Conservation (phyloP, 768 basidiomycete species). For the Mycena floridula region DNA sequence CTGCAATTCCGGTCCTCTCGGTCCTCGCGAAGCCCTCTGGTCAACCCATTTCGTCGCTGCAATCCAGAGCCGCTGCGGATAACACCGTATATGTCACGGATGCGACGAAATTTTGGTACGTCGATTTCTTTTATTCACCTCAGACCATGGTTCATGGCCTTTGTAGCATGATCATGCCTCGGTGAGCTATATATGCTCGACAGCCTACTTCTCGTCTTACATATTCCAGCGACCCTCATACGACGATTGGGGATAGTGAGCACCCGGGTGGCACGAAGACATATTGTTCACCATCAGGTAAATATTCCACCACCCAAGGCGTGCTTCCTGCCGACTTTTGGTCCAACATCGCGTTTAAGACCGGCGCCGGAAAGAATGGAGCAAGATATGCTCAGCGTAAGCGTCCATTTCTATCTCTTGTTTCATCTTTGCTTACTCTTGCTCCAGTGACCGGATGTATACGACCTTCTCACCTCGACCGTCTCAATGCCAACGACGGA, state of each 20-base stretch:
- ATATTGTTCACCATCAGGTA: constrained; percentile 42
- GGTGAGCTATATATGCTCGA: constrained; percentile 22
- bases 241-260: constrained; percentile 51
- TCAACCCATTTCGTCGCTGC: no score
- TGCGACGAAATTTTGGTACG: constrained; percentile 39
- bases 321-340: constrained; percentile 41
- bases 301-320: constrained; percentile 36
- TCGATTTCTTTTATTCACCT: background rate
- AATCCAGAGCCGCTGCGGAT: constrained; percentile 28
- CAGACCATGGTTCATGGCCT: background rate
- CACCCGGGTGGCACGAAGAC: constrained; percentile 49
- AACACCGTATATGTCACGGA: constrained; percentile 48
- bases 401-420: constrained; percentile 15
- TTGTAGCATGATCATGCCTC: constrained; percentile 42
- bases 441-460: constrained; percentile 52
- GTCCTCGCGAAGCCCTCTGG: no score
- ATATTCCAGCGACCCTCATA: constrained; percentile 33
- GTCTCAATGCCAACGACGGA: constrained; percentile 39
- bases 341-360: constrained; percentile 41
- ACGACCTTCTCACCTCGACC: constrained; percentile 30
- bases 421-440: background rate
- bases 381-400: constrained; percentile 39
- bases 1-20: no score
- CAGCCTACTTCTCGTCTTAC: background rate
- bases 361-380: constrained; percentile 33